phyloP scores from a whole-genome alignment of 768 basidiomycete species.

The Postia placenta region DNA sequence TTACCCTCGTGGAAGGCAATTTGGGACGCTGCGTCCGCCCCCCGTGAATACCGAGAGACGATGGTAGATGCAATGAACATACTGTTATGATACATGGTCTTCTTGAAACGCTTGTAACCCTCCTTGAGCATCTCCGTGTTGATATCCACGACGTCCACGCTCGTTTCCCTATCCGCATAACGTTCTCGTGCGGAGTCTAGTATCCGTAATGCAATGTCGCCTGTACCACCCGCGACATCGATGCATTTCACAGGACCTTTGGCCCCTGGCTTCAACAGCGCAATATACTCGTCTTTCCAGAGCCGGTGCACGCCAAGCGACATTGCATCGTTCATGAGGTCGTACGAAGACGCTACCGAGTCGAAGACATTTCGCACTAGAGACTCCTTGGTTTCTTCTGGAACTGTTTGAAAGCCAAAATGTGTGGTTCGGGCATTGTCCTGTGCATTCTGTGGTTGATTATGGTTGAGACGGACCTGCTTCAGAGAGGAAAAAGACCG shows the following conservation, averaged over 20 bases:
- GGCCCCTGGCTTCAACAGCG: constrained; percentile 67
- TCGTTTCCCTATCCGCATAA: constrained; percentile 84
- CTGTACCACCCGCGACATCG: constrained; percentile 96
- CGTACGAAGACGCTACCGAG: constrained; percentile 92
- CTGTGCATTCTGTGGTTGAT: neutral
- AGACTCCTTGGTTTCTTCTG: constrained; percentile 80
- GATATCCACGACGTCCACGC: constrained; percentile 88
- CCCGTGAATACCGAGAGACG: neutral
- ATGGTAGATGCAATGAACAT: constrained; percentile 20
- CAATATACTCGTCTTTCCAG: constrained; percentile 93
- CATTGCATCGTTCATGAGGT: constrained; percentile 99
- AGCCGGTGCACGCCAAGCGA: constrained; percentile 93
- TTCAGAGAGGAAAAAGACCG: neutral
- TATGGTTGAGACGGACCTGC: neutral
- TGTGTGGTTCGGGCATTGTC: constrained; percentile 52
- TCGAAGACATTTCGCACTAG: constrained; percentile 93
- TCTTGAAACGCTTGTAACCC: constrained; percentile 84
- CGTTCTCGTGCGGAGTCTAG: constrained; percentile 87
- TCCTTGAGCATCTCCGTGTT: constrained; percentile 94
- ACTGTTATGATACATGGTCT: constrained; percentile 99
- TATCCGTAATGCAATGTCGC: constrained; percentile 93
- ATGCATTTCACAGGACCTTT: constrained; percentile 75
- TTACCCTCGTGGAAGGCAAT: constrained; percentile 91
- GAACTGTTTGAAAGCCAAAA: constrained; percentile 90
- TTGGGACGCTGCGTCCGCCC: constrained; percentile 77